These are phyloP conservation scores for Effrenium voratum DNA, from an alignment of 73 alveolate genomes.

Conservation along the genomic window DNA sequence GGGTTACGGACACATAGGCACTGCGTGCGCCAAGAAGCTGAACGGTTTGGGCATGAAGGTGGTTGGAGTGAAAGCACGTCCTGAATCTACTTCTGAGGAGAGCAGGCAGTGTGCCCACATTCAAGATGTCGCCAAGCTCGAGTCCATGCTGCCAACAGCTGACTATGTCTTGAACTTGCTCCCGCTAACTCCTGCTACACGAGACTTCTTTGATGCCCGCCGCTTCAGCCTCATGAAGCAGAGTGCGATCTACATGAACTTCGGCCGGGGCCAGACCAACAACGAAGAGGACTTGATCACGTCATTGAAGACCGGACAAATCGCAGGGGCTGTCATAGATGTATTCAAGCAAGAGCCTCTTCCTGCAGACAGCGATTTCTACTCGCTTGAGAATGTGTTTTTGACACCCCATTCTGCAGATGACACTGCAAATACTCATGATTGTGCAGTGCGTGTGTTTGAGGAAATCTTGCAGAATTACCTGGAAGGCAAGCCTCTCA, in stretches of 20 bases:
- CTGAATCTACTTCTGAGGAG: not conserved
- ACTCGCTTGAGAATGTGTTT: slow-evolving; percentile 6
- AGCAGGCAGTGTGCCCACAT: not conserved
- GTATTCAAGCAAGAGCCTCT: slow-evolving; percentile 9
- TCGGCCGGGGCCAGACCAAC: slow-evolving; percentile 40
- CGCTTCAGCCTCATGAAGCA: not conserved
- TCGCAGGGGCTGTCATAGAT: slow-evolving; percentile 14
- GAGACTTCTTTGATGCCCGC: slow-evolving; percentile 11
- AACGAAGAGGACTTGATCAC: slow-evolving; percentile 4
- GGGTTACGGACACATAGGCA: slow-evolving; percentile 12
- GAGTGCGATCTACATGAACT: slow-evolving; percentile 10
- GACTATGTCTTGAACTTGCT: slow-evolving; percentile 21
- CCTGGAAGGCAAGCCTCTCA: not conserved
- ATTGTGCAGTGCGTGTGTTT: not conserved
- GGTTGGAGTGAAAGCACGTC: not conserved
- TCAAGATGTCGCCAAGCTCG: not conserved
- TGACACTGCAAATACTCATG: not conserved
- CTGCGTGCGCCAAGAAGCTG: slow-evolving; percentile 14
- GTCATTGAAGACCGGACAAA: not conserved
- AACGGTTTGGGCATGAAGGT: not conserved
- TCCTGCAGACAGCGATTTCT: slow-evolving; percentile 13
- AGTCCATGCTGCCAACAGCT: slow-evolving; percentile 5
- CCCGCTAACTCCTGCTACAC: not conserved
- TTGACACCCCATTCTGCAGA: slow-evolving; percentile 16
- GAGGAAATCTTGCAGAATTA: not conserved